Evolutionary conservation across 345 rosid genomes (phyloP).

Genomic region (Citrus mangshanensis): DNA sequence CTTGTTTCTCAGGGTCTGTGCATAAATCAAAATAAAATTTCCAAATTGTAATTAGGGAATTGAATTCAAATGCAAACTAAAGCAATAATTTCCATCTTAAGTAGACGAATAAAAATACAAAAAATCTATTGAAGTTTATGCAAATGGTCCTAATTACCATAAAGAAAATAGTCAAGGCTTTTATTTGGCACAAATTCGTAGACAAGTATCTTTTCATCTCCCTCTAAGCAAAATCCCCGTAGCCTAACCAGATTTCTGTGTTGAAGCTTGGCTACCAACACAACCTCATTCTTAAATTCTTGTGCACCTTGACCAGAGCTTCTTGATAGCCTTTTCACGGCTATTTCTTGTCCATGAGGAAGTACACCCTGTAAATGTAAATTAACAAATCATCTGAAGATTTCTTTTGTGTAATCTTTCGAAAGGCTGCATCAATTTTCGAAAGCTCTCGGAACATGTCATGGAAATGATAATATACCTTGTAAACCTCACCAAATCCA

Average conservation of each 20-base stretch:
- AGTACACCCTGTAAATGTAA: slow-evolving; percentile 14
- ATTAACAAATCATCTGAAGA: background rate
- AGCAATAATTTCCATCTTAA: background rate
- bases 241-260: slow-evolving; percentile 35
- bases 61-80: background rate
- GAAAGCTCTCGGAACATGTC: background rate
- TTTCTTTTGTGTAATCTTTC: background rate
- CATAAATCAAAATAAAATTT: background rate
- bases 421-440: no score
- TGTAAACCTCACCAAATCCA: slow-evolving; percentile 68
- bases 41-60: background rate
- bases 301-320: slow-evolving; percentile 26
- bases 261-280: slow-evolving; percentile 34
- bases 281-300: slow-evolving; percentile 37
- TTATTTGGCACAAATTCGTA: slow-evolving; percentile 32
- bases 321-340: slow-evolving; percentile 25
- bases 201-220: slow-evolving; percentile 32
- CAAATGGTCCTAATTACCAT: background rate
- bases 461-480: slow-evolving; percentile 24
- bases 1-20: background rate
- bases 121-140: background rate
- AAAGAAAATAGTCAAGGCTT: slow-evolving; percentile 32
- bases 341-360: slow-evolving; percentile 26
- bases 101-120: background rate
- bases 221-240: slow-evolving; percentile 33